Evolutionary conservation across 345 rosid species (phyloP).

Genomic region (Lepidium africanum): DNA sequence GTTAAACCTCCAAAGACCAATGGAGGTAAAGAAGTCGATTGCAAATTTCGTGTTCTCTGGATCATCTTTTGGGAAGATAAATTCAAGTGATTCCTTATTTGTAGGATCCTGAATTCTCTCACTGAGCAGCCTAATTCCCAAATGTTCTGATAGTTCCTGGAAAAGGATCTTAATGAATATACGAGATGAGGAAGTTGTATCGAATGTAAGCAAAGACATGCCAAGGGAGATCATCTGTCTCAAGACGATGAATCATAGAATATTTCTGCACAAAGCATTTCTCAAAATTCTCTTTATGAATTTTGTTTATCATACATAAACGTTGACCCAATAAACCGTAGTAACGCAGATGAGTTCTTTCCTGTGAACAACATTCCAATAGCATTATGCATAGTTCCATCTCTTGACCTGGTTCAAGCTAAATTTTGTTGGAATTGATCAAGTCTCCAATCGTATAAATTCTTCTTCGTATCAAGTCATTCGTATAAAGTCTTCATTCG

Average conservation of each 20-base stretch:
- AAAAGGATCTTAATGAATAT: constrained; percentile 92
- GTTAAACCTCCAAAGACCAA: constrained; percentile 95
- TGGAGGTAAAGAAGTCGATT: constrained; percentile 84
- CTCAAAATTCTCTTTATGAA: constrained; percentile 79
- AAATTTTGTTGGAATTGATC: too few species aligned
- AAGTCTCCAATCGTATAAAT: too few species aligned
- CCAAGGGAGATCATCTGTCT: constrained; percentile 89
- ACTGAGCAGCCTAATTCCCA: constrained; percentile 70
- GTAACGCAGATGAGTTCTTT: constrained; percentile 81
- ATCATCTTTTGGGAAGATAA: constrained; percentile 35
- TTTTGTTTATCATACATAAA: constrained; percentile 83
- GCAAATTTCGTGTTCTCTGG: constrained; percentile 72
- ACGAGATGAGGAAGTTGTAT: constrained; percentile 86
- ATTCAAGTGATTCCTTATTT: constrained; percentile 57
- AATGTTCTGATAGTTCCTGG: constrained; percentile 90
- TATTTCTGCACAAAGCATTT: constrained; percentile 83
- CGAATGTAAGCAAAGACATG: constrained; percentile 76
- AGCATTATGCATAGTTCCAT: constrained; percentile 67
- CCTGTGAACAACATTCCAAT: constrained; percentile 86
- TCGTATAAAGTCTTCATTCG: too few species aligned
- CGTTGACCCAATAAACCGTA: constrained; percentile 87
- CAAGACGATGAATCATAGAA: constrained; percentile 86
- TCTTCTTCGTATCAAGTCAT: too few species aligned
- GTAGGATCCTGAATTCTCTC: constrained; percentile 69
- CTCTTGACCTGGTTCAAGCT: constrained; percentile 94